Conservation (phyloP, 345 rosid genomes). For the Rhizophora apiculata region DNA sequence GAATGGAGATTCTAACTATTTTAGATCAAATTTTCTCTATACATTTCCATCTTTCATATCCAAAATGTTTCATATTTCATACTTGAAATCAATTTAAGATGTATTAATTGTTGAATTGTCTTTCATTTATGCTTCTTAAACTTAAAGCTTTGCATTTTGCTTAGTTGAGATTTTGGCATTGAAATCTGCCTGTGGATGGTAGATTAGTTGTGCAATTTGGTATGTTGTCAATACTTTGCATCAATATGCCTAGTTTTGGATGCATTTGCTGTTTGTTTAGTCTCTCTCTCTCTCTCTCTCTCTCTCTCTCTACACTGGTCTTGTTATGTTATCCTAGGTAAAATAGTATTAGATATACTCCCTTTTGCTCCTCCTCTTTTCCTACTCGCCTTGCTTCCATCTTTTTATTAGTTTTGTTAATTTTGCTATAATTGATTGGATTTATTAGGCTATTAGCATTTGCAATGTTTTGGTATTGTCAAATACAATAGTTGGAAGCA, state of each 20-base stretch:
- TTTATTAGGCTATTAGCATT: slow-evolving; percentile 48
- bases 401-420: not conserved
- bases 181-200: no score
- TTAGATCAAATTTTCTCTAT: not conserved
- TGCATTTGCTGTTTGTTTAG: no score
- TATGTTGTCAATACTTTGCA: not conserved
- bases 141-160: no score
- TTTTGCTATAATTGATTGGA: slow-evolving; percentile 2
- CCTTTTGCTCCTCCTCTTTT: not conserved
- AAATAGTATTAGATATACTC: not conserved
- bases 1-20: not conserved
- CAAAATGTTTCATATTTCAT: no score
- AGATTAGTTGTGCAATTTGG: no score
- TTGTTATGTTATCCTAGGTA: no score
- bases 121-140: no score
- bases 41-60: not conserved
- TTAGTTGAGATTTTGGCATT: no score
- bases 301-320: no score
- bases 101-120: no score
- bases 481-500: slow-evolving; percentile 72
- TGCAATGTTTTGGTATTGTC: slow-evolving; percentile 83
- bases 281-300: no score
- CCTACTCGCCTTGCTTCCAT: not conserved
- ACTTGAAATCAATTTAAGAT: no score
- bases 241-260: not conserved